A percentile compares a stretch with the other conserved stretches of the same genome.
Evolutionary conservation across 306 rosid genomes (phyloP).

Genomic region (Senna siamea): DNA sequence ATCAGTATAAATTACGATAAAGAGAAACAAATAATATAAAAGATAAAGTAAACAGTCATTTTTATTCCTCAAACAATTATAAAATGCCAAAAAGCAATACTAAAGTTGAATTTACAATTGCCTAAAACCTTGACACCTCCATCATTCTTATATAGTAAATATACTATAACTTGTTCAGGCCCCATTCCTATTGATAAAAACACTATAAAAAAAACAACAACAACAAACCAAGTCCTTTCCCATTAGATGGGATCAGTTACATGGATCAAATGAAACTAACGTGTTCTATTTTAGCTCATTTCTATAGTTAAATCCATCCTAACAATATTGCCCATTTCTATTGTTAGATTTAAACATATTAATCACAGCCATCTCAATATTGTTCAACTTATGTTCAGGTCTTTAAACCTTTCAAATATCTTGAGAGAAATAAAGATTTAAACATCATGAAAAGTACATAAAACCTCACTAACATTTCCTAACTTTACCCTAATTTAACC

Average conservation of each 20-base stretch:
- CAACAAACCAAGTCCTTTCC: too few species aligned
- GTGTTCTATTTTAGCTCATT: too few species aligned
- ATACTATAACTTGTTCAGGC: slow-evolving; percentile 9
- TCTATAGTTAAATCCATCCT: too few species aligned
- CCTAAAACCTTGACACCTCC: slow-evolving; percentile 15
- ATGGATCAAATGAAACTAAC: too few species aligned
- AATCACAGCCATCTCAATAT: neutral
- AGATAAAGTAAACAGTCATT: slow-evolving; percentile 18
- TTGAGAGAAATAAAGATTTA: slow-evolving; percentile 3
- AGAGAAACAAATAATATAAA: neutral
- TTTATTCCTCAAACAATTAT: slow-evolving; percentile 9
- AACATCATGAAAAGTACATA: neutral
- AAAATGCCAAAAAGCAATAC: slow-evolving; percentile 14
- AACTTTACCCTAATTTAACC: neutral
- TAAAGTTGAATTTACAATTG: too few species aligned
- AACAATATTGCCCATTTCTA: too few species aligned
- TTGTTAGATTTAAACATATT: too few species aligned
- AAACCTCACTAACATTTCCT: neutral
- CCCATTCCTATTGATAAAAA: slow-evolving; percentile 8
- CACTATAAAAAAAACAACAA: too few species aligned
- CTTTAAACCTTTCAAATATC: neutral
- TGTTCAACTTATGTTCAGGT: neutral
- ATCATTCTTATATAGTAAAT: slow-evolving; percentile 13
- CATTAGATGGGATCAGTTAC: too few species aligned
- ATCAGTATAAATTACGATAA: slow-evolving; percentile 5